phyloP scores from a whole-genome alignment of 2,329 filamentous ascomycete species.

The Ophiostoma fasciatum region DNA sequence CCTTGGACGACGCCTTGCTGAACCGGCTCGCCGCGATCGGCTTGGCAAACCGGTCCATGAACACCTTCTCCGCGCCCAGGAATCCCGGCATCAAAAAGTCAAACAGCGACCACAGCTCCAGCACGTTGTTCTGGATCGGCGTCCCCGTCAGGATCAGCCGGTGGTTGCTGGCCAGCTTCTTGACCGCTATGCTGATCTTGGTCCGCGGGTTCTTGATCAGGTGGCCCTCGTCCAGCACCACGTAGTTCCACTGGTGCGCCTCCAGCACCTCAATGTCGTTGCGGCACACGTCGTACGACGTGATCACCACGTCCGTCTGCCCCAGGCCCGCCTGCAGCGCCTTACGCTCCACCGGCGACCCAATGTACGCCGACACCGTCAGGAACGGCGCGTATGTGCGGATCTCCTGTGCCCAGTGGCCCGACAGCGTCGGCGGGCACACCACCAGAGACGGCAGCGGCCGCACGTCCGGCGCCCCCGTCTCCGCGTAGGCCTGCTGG shows the following conservation, averaged over 20 bases:
- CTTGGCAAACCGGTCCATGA: conserved; percentile 86
- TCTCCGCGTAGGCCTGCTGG: conserved; percentile 78
- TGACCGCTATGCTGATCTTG: conserved; percentile 88
- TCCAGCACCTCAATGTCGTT: conserved; percentile 82
- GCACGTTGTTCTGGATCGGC: conserved; percentile 93
- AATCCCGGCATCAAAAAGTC: conserved; percentile 99
- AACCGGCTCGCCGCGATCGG: conserved; percentile 89
- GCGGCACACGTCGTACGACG: conserved; percentile 93
- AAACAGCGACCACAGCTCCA: conserved; percentile 95
- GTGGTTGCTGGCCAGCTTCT: conserved; percentile 79
- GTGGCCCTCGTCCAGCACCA: conserved; percentile 92
- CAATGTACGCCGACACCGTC: conserved; percentile 78
- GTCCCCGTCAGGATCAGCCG: conserved; percentile 92
- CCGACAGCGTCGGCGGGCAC: conserved; percentile 88
- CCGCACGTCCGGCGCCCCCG: conserved; percentile 60
- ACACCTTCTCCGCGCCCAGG: conserved; percentile 87
- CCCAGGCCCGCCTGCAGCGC: conserved; percentile 54
- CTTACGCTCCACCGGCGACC: conserved; percentile 66
- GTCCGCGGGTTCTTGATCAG: conserved; percentile 98
- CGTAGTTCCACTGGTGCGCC: conserved; percentile 84
- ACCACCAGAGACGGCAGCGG: conserved; percentile 84
- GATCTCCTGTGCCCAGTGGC: conserved; percentile 98
- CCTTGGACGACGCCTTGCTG: conserved; percentile 93
- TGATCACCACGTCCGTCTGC: conserved; percentile 83
- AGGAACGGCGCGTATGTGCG: conserved; percentile 92